Percentiles rank a stretch among this genome's conserved stretches.
Conservation (phyloP, 805 yeast species). For the Ogataea allantospora region DNA sequence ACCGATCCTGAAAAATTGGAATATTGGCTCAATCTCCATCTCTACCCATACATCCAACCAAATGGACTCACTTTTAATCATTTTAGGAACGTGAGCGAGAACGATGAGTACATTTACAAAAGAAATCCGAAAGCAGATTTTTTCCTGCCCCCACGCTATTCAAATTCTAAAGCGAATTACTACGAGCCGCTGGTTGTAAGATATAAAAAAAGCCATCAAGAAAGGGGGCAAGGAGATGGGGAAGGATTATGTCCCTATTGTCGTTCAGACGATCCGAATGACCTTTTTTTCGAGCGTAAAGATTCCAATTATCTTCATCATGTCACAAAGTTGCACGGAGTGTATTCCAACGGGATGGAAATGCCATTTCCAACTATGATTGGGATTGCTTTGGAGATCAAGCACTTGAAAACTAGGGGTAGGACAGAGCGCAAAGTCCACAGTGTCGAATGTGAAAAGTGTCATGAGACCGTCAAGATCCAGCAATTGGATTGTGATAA, state of each 20-base stretch:
- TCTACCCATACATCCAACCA: slow-evolving; percentile 20
- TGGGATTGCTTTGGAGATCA: slow-evolving; percentile 23
- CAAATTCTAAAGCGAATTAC: slow-evolving; percentile 19
- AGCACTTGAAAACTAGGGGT: slow-evolving; percentile 19
- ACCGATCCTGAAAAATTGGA: slow-evolving; percentile 12
- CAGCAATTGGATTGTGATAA: slow-evolving; percentile 19
- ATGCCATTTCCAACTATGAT: slow-evolving; percentile 28
- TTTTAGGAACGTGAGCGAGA: slow-evolving; percentile 12
- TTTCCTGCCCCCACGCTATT: slow-evolving; percentile 17
- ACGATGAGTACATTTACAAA: slow-evolving; percentile 19
- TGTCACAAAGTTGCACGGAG: slow-evolving; percentile 33
- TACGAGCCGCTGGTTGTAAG: slow-evolving; percentile 28
- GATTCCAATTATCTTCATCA: slow-evolving; percentile 33
- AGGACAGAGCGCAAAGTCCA: slow-evolving; percentile 17
- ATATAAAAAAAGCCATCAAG: slow-evolving; percentile 12
- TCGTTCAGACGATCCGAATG: slow-evolving; percentile 13
- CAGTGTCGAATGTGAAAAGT: slow-evolving; percentile 26
- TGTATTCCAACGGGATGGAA: slow-evolving; percentile 31
- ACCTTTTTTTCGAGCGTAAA: slow-evolving; percentile 25
- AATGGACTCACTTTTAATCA: slow-evolving; percentile 20
- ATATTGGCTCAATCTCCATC: slow-evolving; percentile 15
- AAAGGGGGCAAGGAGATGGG: slow-evolving; percentile 18
- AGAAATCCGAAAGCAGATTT: slow-evolving; percentile 17
- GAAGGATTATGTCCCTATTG: slow-evolving; percentile 35
- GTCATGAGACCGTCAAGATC: slow-evolving; percentile 23